Evolutionary conservation across 2,329 filamentous ascomycete genomes (phyloP).

Genomic region (Albifimbria verrucaria): DNA sequence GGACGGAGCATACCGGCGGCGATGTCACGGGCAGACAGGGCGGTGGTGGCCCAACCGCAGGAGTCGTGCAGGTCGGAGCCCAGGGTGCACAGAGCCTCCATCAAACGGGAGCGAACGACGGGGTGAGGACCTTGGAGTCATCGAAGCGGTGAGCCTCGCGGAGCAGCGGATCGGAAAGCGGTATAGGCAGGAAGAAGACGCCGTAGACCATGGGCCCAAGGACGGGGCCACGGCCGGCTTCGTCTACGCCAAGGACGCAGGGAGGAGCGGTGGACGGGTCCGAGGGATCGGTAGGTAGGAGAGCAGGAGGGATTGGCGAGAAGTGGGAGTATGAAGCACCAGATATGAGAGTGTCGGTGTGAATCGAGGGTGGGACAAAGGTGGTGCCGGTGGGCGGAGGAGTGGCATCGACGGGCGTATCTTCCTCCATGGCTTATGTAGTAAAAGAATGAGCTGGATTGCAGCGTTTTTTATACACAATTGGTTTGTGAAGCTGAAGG

Average conservation of each 20-base stretch:
- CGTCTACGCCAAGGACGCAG: conserved; percentile 85
- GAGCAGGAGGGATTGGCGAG: conserved; percentile 62
- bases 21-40: conserved; percentile 83
- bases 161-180: conserved; percentile 69
- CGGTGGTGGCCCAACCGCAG: conserved; percentile 81
- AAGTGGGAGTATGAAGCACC: conserved; percentile 71
- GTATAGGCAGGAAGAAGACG: conserved; percentile 71
- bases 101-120: conserved; percentile 72
- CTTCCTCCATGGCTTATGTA: conserved; percentile 13
- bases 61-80: conserved; percentile 41
- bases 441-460: background rate
- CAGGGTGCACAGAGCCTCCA: conserved; percentile 66
- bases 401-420: conserved; percentile 3
- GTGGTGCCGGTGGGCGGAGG: conserved; percentile 11
- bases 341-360: conserved; percentile 51
- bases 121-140: conserved; percentile 89
- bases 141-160: conserved; percentile 81
- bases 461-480: no score
- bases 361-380: conserved; percentile 70
- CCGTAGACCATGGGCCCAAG: conserved; percentile 76
- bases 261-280: conserved; percentile 29
- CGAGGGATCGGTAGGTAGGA: conserved; percentile 42
- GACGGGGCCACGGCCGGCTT: conserved; percentile 92
- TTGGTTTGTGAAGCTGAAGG: background rate
- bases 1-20: conserved; percentile 72